These are phyloP conservation scores for Saccharum officinarum DNA, from an alignment of 176 grass and related monocot species.

Conservation along the genomic window DNA sequence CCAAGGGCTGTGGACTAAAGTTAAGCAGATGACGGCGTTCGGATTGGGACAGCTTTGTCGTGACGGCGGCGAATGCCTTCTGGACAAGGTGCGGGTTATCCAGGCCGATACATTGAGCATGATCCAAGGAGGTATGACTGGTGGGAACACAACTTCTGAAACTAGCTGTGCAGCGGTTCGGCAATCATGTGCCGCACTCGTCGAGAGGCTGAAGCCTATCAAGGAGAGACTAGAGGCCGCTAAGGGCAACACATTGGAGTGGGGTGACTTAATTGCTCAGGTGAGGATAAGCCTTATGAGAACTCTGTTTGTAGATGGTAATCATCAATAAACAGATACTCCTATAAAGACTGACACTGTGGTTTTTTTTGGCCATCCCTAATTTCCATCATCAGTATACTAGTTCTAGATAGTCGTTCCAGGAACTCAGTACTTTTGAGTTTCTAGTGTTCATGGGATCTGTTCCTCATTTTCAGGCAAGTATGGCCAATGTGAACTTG, in stretches of 20 bases:
- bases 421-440: background rate
- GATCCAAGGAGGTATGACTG: conserved; percentile 70
- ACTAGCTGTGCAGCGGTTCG: conserved; percentile 67
- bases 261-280: conserved; percentile 59
- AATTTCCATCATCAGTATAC: background rate
- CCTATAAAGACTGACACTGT: no score
- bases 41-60: conserved; percentile 51
- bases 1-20: conserved; percentile 88
- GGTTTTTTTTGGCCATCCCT: background rate
- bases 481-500: conserved; percentile 51
- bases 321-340: background rate
- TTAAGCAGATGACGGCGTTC: conserved; percentile 80
- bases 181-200: conserved; percentile 45
- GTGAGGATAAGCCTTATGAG: conserved; percentile 25
- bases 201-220: conserved; percentile 63
- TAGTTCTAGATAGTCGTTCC: background rate
- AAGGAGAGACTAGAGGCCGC: conserved; percentile 57
- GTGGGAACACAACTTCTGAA: conserved; percentile 82
- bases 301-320: background rate
- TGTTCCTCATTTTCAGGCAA: conserved; percentile 51
- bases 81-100: conserved; percentile 70
- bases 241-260: conserved; percentile 42
- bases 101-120: conserved; percentile 74
- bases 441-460: conserved; percentile 1
- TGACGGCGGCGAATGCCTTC: conserved; percentile 47